These are phyloP conservation scores for Pyricularia grisea DNA, from an alignment of 2,329 filamentous ascomycete species.

Conservation along the genomic window DNA sequence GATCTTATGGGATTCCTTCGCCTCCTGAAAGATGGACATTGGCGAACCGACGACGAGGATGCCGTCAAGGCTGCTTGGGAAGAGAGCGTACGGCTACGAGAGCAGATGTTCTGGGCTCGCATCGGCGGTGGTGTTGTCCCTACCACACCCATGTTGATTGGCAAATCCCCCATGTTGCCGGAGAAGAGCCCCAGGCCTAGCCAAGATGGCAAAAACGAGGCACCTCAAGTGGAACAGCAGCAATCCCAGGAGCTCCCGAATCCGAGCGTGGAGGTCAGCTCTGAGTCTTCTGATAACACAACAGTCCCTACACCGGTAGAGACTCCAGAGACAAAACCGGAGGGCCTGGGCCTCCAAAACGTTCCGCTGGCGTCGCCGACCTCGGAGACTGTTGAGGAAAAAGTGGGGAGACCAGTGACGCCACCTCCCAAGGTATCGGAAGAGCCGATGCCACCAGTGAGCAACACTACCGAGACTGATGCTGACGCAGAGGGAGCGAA, in stretches of 20 bases:
- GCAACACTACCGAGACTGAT: not conserved
- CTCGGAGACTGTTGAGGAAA: not conserved
- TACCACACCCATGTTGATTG: conserved; percentile 16
- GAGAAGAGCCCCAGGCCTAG: conserved; percentile 2
- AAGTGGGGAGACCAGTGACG: not conserved
- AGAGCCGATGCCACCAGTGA: not conserved
- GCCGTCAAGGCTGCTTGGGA: conserved; percentile 89
- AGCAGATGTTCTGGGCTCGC: conserved; percentile 95
- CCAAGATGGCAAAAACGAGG: not conserved
- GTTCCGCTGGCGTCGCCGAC: not conserved
- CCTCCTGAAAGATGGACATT: conserved; percentile 87
- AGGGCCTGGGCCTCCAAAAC: not conserved
- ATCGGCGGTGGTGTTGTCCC: conserved; percentile 88
- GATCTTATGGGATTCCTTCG: conserved; percentile 88
- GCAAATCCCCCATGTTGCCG: not conserved
- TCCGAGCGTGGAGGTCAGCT: not conserved
- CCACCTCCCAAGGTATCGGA: not conserved
- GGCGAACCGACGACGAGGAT: conserved; percentile 73
- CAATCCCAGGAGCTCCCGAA: not conserved
- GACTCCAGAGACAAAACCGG: not conserved
- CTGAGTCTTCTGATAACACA: not conserved
- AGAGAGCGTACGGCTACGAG: conserved; percentile 78
- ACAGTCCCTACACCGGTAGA: not conserved
- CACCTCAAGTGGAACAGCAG: not conserved
- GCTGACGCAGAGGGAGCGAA: not conserved